A percentile compares a stretch with the other conserved stretches of the same genome.
phyloP scores from a whole-genome alignment of 805 yeast genomes.

The Saccharomycopsis babjevae region DNA sequence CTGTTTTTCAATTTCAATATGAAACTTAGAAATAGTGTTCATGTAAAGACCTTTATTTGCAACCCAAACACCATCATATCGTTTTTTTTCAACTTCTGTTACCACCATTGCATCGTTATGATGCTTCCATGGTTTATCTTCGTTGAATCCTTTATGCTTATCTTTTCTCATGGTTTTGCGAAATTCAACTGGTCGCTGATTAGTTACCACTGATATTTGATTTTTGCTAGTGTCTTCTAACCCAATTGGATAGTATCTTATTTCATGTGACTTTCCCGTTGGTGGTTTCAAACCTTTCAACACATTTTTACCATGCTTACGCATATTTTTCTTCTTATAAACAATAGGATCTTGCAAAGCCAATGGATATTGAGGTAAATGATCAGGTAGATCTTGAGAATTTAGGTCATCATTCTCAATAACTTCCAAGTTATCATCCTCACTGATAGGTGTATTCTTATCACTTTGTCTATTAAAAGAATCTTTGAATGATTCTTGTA shows the following conservation, averaged over 20 bases:
- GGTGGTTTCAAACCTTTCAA: not conserved
- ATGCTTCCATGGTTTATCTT: conserved; percentile 89
- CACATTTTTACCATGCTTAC: not conserved
- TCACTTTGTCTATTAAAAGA: not conserved
- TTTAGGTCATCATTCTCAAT: not conserved
- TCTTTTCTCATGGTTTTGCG: conserved; percentile 17
- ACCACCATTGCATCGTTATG: conserved; percentile 49
- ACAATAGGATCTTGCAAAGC: not conserved
- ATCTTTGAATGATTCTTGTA: not conserved
- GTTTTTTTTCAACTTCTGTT: conserved; percentile 62
- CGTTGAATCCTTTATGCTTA: conserved; percentile 44
- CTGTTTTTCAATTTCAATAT: conserved; percentile 19
- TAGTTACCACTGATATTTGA: not conserved
- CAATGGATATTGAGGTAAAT: not conserved
- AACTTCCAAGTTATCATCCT: not conserved
- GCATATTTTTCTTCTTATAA: not conserved
- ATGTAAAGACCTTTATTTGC: conserved; percentile 63
- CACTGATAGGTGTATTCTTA: not conserved
- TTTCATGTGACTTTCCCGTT: not conserved
- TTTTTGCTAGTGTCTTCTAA: not conserved
- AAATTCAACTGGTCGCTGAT: conserved; percentile 15
- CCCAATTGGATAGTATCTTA: not conserved
- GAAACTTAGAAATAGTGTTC: conserved; percentile 12
- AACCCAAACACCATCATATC: conserved; percentile 93
- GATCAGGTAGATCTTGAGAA: not conserved